Evolutionary conservation across 2,329 filamentous ascomycete genomes (phyloP), one percentile per base, ranked within the genome.

Genomic region (Penicillium sp.): DNA sequence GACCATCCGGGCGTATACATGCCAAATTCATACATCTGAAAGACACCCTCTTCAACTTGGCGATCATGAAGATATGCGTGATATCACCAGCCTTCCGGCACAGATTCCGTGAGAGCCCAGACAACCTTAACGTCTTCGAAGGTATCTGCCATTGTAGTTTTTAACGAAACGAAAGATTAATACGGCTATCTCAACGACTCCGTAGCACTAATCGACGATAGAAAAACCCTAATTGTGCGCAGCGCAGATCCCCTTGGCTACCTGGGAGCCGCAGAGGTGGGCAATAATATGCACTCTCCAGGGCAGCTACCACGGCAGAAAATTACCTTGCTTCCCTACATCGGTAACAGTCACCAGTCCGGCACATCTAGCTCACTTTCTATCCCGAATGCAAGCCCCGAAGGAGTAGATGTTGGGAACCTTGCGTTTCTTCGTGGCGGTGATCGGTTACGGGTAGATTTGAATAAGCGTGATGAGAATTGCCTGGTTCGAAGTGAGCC

Each of bases 31-130:
- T 31, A 9, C 29, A 31, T 31, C 29, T 31, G 10, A 31, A 31
- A 31, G 29, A 31, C 10, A 12, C 10, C 10, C 29, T 31, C 29
- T 31, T 31, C 29, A 31, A 31, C 10, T 31, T 31, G 8, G 80
- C 80, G 19, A 81, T 82, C 59, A 81, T 82, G 79, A 82, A 82
- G 64, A 81, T 78, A 2, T 81, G 77, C 7, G 78, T 80, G 33
- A 80, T 82, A 45, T 80, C 78, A 6, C 64, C 72, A 4, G 74
- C 72, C 41, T 82, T 82, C 65, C 71, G 75, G 7, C 61, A 40
- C 29, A 68, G 71, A 17, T 82, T 79, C 62, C 71, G 82, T 17
- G 70, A 74, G 33, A 73, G 80, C 78, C 29, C 4, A 31, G 8
- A 12, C 10, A 31, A 31, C 29, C 29, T 72, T 1, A 77, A 80